Evolutionary conservation across 164 flowering plant species (phyloP).

Genomic region (Magnolia officinalis): DNA sequence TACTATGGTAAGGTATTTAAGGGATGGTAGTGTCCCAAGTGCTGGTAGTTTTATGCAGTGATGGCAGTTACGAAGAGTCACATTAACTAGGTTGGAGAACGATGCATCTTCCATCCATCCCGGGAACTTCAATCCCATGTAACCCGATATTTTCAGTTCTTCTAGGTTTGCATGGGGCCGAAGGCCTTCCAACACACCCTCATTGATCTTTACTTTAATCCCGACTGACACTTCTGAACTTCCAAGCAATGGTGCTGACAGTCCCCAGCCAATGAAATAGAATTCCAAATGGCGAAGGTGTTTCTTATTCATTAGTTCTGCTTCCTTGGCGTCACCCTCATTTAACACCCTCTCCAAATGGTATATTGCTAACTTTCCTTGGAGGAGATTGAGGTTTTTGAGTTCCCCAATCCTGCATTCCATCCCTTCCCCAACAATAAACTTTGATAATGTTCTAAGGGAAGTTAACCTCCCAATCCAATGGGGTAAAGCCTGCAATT

Average conservation of each 20-base stretch:
- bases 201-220: background rate
- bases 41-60: background rate
- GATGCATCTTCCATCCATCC: constrained; percentile 1
- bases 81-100: background rate
- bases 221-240: background rate
- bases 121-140: background rate
- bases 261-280: too few species aligned
- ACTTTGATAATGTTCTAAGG: background rate
- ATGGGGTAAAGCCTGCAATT: background rate
- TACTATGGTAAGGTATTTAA: background rate
- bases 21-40: constrained; percentile 7
- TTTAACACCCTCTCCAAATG: background rate
- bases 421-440: background rate
- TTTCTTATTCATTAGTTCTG: background rate
- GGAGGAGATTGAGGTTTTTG: background rate
- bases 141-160: background rate
- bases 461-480: background rate
- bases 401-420: background rate
- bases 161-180: background rate
- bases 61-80: background rate
- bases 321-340: background rate
- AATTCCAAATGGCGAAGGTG: background rate
- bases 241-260: background rate
- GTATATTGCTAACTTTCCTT: background rate
- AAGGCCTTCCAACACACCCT: background rate